Base-by-base conservation (phyloP, 1,139 yeast genomes). In the Lodderomyces metapsilosis region DNA sequence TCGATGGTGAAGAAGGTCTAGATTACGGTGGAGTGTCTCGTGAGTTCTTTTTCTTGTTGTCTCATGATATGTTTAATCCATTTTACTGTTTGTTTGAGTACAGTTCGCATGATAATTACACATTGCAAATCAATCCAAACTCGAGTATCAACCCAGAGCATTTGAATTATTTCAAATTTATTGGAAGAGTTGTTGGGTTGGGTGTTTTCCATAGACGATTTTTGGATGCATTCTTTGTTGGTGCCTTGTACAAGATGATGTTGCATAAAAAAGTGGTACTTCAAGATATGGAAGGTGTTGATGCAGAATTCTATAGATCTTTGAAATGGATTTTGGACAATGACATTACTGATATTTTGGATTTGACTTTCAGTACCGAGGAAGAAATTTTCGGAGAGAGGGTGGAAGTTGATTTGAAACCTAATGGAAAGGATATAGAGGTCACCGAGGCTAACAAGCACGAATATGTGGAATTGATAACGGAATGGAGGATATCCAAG, bases 1-100 rank as follows among this genome's bases (percentile, higher is more conserved):
- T 94, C 57, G 98, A 92, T 54, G 98, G 98, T 47, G 99, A 92
- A 72, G 98, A 92, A 74, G 99, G 98, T 64, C 78, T 94, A 54
- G 99, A 92, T 73, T 92, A 92, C 61, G 98, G 98, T 76, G 99
- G 99, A 61, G 98, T 92, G 51, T 88, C 97, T 22, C 80, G 98
- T 71, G 99, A 92, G 66, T 92, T 88, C 66, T 92, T 94, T 82
- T 92, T 89, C 68, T 75, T 91, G 58, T 74, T 92, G 52, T 91
- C 98, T 2, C 98, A 92, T 62, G 98, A 94, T 66, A 94, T 92
- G 97, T 92, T 92, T 67, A 91, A 94, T 62, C 99, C 99, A 46
- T 88, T 91, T 67, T 92, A 94, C 66, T 91, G 98, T 68, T 72
- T 92, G 57, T 92, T 92, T 64, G 97, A 92, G 68, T 92, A 92